These are phyloP conservation scores for Flagelloscypha sp. DNA, from an alignment of 768 basidiomycete species.

Conservation along the genomic window DNA sequence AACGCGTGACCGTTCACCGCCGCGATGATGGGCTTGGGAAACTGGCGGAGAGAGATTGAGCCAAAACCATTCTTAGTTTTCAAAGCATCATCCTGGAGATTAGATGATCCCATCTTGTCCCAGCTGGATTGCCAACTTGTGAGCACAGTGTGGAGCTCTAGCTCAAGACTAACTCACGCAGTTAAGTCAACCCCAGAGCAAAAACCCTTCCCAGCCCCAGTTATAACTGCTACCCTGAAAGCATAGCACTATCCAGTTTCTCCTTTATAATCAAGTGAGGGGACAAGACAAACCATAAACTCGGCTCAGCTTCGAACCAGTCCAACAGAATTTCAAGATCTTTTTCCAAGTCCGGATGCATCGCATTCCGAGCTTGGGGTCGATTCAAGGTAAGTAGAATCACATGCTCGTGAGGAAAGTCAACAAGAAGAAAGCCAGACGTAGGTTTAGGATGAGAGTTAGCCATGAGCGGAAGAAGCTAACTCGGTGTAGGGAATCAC, in stretches of 20 bases:
- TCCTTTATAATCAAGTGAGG: background rate
- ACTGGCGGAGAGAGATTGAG: constrained; percentile 57
- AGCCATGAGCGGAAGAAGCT: too few relatives aligned
- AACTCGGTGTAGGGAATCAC: too few relatives aligned
- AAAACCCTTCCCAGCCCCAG: constrained; percentile 65
- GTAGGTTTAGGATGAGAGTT: too few relatives aligned
- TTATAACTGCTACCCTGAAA: constrained; percentile 64
- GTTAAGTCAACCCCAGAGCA: constrained; percentile 78
- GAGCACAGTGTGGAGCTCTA: background rate
- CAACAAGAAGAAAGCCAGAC: constrained; percentile 9
- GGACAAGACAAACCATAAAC: constrained; percentile 51
- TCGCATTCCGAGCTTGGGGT: constrained; percentile 64
- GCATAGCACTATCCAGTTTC: background rate
- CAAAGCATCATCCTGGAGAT: constrained; percentile 34
- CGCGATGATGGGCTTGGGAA: constrained; percentile 69
- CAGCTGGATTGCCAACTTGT: constrained; percentile 34
- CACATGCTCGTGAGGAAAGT: constrained; percentile 41
- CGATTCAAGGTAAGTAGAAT: constrained; percentile 57
- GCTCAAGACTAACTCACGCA: constrained; percentile 41
- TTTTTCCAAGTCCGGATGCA: constrained; percentile 48
- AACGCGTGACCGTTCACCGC: constrained; percentile 59
- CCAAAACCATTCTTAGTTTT: constrained; percentile 57
- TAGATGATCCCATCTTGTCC: constrained; percentile 36
- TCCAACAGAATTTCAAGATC: constrained; percentile 47
- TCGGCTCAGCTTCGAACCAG: constrained; percentile 70